phyloP scores from a whole-genome alignment of 177 flowering plant species.

The Telopea speciosissima region DNA sequence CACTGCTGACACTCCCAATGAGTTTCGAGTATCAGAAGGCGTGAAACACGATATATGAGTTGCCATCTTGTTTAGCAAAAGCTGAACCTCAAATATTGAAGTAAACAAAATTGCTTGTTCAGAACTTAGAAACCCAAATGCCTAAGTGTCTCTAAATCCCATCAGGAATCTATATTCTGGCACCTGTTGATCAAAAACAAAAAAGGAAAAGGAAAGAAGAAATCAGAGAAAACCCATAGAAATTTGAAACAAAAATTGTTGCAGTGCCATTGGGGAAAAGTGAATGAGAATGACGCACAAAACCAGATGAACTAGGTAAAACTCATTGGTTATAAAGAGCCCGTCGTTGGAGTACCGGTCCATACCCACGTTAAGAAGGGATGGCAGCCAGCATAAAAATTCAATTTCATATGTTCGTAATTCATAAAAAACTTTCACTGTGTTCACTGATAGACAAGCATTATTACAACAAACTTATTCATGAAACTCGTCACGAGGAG shows the following conservation, averaged over 20 bases:
- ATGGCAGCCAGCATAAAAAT: too few relatives aligned
- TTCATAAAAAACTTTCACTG: too few relatives aligned
- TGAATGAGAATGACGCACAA: background rate
- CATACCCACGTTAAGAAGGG: too few relatives aligned
- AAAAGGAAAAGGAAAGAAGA: background rate
- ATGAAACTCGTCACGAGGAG: too few relatives aligned
- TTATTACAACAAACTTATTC: too few relatives aligned
- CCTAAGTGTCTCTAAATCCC: background rate
- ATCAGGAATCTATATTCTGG: background rate
- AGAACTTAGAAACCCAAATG: background rate
- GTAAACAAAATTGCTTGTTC: background rate
- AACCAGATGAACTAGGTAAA: background rate
- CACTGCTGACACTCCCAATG: constrained; percentile 23
- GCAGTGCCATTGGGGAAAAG: background rate
- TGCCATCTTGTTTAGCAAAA: too few relatives aligned
- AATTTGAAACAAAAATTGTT: background rate
- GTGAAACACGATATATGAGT: constrained; percentile 27
- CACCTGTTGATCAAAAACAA: background rate
- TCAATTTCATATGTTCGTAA: too few relatives aligned
- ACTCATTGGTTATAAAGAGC: too few relatives aligned
- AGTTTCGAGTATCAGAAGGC: constrained; percentile 31
- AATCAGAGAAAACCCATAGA: background rate
- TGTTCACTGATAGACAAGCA: too few relatives aligned
- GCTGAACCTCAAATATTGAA: too few relatives aligned
- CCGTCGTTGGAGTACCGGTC: too few relatives aligned